Base-by-base conservation (phyloP, 2,329 filamentous ascomycete genomes). In the Phaeosphaeriaceae sp. region DNA sequence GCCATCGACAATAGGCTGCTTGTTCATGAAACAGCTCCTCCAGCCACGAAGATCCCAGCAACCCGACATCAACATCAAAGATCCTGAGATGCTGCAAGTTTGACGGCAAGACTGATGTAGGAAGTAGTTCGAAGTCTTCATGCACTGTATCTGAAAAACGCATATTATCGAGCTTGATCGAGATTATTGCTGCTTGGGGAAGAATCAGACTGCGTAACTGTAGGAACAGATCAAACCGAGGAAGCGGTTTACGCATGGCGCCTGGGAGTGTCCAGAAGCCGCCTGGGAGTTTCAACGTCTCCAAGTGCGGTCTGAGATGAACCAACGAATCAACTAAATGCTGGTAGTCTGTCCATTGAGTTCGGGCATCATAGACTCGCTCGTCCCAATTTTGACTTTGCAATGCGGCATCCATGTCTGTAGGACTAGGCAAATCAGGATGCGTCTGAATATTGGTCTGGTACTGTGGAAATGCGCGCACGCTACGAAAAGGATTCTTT, bases 251-350 rank as follows among this genome's bases (percentile, higher is more conserved):
- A 17, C 55, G 54, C 38, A 48, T 38, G 1, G 43, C 49, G 5
- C 54, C 52, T 6, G 54, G 54, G 11, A 58, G 42, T 1, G 57
- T 53, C 57, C 57, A 60, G 33, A 60, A 58, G 6, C 57, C 57
- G 2, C 54, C 54, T 7, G 54, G 57, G 2, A 58, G 26, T 12
- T 47, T 35, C n/a, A 60, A 18, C 8, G 12, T 32, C 12, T 54
- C 18, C 13, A 60, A 46, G 2, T 13, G 28, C 12, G 45, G 41
- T 3, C 52, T 41, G 3, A 58, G n/a, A 23, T 56, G 52, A 9
- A 48, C 7, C 12, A 58, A 17, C 4, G 26, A 38, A 16, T 58
- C 52, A 0, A 58, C 50, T 0, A 58, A 35, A 26, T 40, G 42
- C 15, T 58, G 57, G 36, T 56, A 58, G 16, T 60, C 52, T 7